These are phyloP conservation scores for Dalbergia cultrata DNA, from an alignment of 306 rosid species.

Conservation along the genomic window DNA sequence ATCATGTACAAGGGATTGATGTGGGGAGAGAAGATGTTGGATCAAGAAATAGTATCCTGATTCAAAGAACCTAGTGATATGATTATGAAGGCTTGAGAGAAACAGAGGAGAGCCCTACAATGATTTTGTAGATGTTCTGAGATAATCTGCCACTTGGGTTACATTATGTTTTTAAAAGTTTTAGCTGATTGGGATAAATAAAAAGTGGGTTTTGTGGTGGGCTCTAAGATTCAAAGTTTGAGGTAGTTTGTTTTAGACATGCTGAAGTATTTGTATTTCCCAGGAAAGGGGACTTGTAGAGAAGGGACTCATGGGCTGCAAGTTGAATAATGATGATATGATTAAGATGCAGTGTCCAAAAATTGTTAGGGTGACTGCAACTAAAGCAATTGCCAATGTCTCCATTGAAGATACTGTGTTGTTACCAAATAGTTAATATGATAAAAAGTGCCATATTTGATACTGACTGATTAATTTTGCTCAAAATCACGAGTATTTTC, in stretches of 20 bases:
- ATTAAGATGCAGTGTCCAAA: slow-evolving; percentile 6
- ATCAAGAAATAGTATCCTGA: neutral
- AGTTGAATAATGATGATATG: slow-evolving; percentile 2
- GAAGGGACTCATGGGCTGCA: neutral
- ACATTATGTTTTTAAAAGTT: neutral
- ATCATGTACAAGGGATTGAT: neutral
- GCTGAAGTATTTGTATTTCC: neutral
- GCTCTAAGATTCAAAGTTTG: neutral
- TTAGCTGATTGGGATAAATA: neutral
- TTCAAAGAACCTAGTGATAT: neutral
- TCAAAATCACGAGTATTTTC: slow-evolving; percentile 1
- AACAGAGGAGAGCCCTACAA: neutral
- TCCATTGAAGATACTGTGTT: neutral
- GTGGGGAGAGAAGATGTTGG: neutral
- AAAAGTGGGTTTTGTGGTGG: neutral
- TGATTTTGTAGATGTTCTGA: slow-evolving; percentile 6
- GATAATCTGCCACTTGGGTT: slow-evolving; percentile 15
- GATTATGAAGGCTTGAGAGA: neutral
- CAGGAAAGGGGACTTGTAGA: neutral
- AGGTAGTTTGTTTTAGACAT: neutral
- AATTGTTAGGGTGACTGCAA: neutral
- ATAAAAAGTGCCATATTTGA: neutral
- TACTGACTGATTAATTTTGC: neutral
- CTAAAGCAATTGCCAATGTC: neutral
- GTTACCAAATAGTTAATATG: neutral